Base-by-base conservation (phyloP, 176 grass and related monocot genomes). In the Avena atlantica region DNA sequence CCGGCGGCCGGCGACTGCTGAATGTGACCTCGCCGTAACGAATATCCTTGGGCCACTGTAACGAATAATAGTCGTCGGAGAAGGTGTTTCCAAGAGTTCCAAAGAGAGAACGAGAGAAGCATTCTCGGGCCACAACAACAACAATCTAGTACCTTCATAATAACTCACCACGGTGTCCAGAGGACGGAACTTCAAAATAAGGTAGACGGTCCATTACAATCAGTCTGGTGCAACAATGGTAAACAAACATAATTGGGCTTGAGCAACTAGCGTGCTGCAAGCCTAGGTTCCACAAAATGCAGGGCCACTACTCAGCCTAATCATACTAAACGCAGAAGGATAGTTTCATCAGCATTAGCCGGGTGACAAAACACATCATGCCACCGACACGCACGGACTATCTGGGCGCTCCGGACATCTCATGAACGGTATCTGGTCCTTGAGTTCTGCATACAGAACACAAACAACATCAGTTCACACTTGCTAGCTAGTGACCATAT, bases 241-340 rank as follows among this genome's bases (percentile, higher is more conserved):
- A 78, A 72, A 45, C 40, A 45, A 73, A 73, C 9, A n/a, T 1
- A 14, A n/a, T 0, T 14, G 10, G 36, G 62, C 61, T 81, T 12
- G 5, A 81, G 44, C 42, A 17, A 80, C 27, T 13, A 65, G 15
- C 14, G 14, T 12, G 21, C 60, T 29, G 31, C 78, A 66, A 81
- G 23, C 62, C n/a, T 27, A 68, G 0, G 79, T 64, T 81, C 61
- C 51, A 81, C 79, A 81, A 81, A 68, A 68, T 52, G 25, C 2
- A 81, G 2, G 24, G 9, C 62, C 20, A 68, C 42, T 29, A 64
- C n/a, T 66, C 60, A 29, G 15, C 60, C 0, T 0, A 1, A 4
- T 2, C 40, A 29, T 81, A 65, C 14, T 7, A 57, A 57, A n/a
- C 19, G 9, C 5, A 42, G 53, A 48, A 31, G 42, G 42, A 29